Percentiles rank a stretch among this genome's conserved stretches.
Evolutionary conservation across 2,329 filamentous ascomycete genomes (phyloP).

Genomic region (Simplicillium aogashimaense): DNA sequence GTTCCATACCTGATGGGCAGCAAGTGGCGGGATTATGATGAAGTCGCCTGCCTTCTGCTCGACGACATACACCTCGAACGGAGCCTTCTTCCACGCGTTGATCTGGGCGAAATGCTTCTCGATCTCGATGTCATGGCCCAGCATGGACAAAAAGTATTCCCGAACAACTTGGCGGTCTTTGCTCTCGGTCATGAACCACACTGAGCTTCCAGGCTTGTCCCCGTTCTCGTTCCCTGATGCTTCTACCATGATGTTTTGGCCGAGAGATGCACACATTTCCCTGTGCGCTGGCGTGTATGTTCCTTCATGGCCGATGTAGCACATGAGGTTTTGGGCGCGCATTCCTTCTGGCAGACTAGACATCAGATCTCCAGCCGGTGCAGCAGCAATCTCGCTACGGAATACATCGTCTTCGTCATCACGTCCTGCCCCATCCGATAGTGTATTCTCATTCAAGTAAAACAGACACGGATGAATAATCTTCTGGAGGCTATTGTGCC

Average conservation of each 20-base stretch:
- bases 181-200: slow-evolving; percentile 98
- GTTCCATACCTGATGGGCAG: slow-evolving; percentile 98
- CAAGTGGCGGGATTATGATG: slow-evolving; percentile 84
- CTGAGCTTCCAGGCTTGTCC: slow-evolving; percentile 76
- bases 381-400: slow-evolving; percentile 46
- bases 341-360: slow-evolving; percentile 77
- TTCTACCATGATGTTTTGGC: slow-evolving; percentile 98
- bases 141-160: slow-evolving; percentile 85
- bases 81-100: slow-evolving; percentile 90
- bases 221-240: slow-evolving; percentile 64
- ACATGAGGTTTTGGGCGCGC: slow-evolving; percentile 96
- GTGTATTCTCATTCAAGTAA: slow-evolving; percentile 77
- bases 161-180: slow-evolving; percentile 85
- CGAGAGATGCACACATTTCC: slow-evolving; percentile 94
- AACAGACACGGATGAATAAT: slow-evolving; percentile 75
- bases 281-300: slow-evolving; percentile 92
- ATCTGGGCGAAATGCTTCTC: slow-evolving; percentile 95
- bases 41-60: slow-evolving; percentile 88
- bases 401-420: slow-evolving; percentile 27
- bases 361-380: slow-evolving; percentile 85
- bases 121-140: slow-evolving; percentile 94
- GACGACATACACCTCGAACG: slow-evolving; percentile 85
- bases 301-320: slow-evolving; percentile 94
- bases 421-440: slow-evolving; percentile 18
- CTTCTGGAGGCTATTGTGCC: slow-evolving; percentile 70